Conservation (phyloP, 768 basidiomycete genomes). For the Suillus bovinus region DNA sequence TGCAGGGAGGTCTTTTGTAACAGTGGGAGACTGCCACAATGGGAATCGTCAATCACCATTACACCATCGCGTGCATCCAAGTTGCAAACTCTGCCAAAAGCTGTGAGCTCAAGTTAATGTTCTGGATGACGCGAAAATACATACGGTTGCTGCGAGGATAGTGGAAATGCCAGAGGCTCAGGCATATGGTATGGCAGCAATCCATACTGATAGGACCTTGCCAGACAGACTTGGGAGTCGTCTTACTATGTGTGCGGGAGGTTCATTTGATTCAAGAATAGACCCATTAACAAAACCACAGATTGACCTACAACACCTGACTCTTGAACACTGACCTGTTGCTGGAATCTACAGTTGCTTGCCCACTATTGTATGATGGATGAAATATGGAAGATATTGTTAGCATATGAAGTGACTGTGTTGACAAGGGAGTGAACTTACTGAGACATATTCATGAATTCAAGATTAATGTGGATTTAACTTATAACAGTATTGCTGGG, state of each 20-base stretch:
- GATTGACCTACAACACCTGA: not conserved
- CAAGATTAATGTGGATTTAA: not conserved
- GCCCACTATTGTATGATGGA: not conserved
- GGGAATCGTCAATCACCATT: not conserved
- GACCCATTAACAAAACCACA: not conserved
- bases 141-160: not conserved
- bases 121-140: not conserved
- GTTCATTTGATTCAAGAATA: not conserved
- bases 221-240: not conserved
- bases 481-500: no score
- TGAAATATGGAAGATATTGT: not conserved
- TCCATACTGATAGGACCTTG: not conserved
- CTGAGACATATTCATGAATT: not conserved
- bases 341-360: not conserved
- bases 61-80: not conserved
- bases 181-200: not conserved
- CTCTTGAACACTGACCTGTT: not conserved
- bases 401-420: not conserved
- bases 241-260: not conserved
- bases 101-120: not conserved
- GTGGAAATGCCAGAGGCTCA: not conserved
- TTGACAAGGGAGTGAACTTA: not conserved
- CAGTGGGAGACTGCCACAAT: not conserved
- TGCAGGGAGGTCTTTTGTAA: not conserved
- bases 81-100: not conserved